phyloP scores from a whole-genome alignment of 805 yeast species.

The Wickerhamomyces alni region DNA sequence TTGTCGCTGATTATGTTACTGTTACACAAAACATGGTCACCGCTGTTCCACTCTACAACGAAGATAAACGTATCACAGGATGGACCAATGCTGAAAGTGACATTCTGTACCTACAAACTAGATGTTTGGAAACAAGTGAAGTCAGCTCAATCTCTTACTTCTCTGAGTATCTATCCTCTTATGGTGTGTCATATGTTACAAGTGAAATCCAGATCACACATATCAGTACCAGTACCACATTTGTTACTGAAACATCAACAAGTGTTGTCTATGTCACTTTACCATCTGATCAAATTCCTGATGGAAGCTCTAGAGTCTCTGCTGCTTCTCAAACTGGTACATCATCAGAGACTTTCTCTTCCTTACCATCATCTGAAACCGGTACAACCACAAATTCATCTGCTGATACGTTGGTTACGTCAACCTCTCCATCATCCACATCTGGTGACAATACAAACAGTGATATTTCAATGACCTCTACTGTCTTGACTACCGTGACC shows the following conservation, averaged over 20 bases:
- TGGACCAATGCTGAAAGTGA: slow-evolving; percentile 15
- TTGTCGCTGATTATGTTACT: slow-evolving; percentile 19
- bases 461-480: no score
- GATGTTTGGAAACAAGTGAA: slow-evolving; percentile 16
- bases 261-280: slow-evolving; percentile 13
- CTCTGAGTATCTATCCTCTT: slow-evolving; percentile 14
- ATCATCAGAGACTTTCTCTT: no score
- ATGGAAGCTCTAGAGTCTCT: slow-evolving; percentile 2
- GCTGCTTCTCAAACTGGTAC: slow-evolving; percentile 5
- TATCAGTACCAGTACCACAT: slow-evolving; percentile 16
- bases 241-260: slow-evolving; percentile 18
- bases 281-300: slow-evolving; percentile 4
- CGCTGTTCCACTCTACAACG: slow-evolving; percentile 17
- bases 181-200: slow-evolving; percentile 17
- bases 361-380: no score
- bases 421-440: no score
- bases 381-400: no score
- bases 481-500: no score
- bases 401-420: no score
- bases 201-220: slow-evolving; percentile 16
- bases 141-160: slow-evolving; percentile 14
- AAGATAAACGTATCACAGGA: slow-evolving; percentile 16
- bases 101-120: slow-evolving; percentile 13
- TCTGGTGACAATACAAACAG: no score
- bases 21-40: slow-evolving; percentile 17